phyloP scores from a whole-genome alignment of 371 early-diverging fungal genomes.

The Modicella reniformis region DNA sequence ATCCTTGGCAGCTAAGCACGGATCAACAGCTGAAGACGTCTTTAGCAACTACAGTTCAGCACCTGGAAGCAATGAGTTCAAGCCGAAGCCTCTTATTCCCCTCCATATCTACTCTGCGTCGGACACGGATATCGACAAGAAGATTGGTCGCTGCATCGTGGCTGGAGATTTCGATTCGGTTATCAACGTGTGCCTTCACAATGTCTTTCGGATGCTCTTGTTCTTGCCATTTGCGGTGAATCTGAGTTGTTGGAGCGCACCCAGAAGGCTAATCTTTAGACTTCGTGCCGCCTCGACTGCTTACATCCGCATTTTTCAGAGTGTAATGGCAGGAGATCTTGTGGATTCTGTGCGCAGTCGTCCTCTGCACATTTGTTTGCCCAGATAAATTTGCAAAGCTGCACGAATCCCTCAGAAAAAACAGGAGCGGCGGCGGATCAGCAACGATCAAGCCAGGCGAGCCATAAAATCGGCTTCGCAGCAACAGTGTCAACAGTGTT shows the following conservation, averaged over 20 bases:
- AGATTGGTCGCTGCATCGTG: constrained; percentile 85
- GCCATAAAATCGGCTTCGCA: constrained; percentile 45
- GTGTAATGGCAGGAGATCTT: constrained; percentile 92
- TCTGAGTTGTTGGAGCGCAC: constrained; percentile 83
- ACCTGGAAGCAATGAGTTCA: constrained; percentile 26
- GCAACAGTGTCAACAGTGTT: constrained; percentile 86
- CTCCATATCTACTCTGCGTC: constrained; percentile 68
- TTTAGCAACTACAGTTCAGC: constrained; percentile 31
- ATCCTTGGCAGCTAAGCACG: constrained; percentile 21
- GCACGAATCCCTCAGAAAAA: constrained; percentile 79
- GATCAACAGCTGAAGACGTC: constrained; percentile 34
- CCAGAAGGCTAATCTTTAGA: constrained; percentile 87
- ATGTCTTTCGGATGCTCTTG: constrained; percentile 90
- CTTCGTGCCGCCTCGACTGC: constrained; percentile 68
- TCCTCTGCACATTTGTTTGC: constrained; percentile 91
- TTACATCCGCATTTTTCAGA: constrained; percentile 85
- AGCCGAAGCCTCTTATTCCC: constrained; percentile 55
- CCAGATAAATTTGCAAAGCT: constrained; percentile 77
- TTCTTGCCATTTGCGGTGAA: constrained; percentile 90
- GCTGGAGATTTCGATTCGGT: constrained; percentile 93
- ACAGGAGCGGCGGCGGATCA: constrained; percentile 64
- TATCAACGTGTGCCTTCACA: constrained; percentile 83
- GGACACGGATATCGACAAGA: constrained; percentile 75
- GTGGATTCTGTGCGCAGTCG: too few species aligned
- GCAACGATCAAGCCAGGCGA: constrained; percentile 44